Evolutionary conservation across 805 yeast genomes (phyloP), one percentile per base, ranked within the genome.

Genomic region (Cyberlindnera suaveolens): DNA sequence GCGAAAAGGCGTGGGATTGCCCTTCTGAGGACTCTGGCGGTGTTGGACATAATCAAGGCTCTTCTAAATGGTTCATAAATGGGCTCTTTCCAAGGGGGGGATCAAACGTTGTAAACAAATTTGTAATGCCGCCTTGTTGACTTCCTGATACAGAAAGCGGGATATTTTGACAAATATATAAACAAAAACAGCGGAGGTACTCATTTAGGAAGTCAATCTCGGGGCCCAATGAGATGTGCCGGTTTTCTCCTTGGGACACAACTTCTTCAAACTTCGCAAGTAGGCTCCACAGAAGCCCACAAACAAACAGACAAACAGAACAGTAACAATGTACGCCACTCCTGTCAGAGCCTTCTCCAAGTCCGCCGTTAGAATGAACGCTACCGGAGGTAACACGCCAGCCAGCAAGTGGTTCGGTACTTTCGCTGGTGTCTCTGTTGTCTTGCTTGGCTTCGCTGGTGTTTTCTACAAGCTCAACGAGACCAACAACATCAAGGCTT

Each of bases 401-500:
- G 35, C 41, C 16, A 20, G 29, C 36, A 31, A 39, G 48, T 58
- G 61, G 61, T 34, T 45, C 26, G 52, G 42, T 36, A 54, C 56
- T 49, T 58, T 53, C 27, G 47, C 32, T 42, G 62, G 56, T 47
- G 51, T 58, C 42, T 43, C 54, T 23, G 58, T 14, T 30, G 34
- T 55, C 19, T 15, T 54, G 32, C 46, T 29, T 40, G 57, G 29
- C 31, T 54, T 56, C 47, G 59, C 51, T 32, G 55, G 42, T 43
- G 39, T 51, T 38, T 49, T 58, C 40, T 52, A 51, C 53, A 52
- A 57, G 45, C 33, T 45, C 45, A 54, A 54, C 46, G 56, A 54
- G 45, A 38, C 34, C 33, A 51, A 54, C 53, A 16, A 46, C 44
- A 57, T 57, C 38, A 46, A 45, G 36, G 40, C 38, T 20, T 35